Evolutionary conservation across 345 rosid species (phyloP), one percentile per base, ranked within the genome.

Genomic region (Murraya koenigii): DNA sequence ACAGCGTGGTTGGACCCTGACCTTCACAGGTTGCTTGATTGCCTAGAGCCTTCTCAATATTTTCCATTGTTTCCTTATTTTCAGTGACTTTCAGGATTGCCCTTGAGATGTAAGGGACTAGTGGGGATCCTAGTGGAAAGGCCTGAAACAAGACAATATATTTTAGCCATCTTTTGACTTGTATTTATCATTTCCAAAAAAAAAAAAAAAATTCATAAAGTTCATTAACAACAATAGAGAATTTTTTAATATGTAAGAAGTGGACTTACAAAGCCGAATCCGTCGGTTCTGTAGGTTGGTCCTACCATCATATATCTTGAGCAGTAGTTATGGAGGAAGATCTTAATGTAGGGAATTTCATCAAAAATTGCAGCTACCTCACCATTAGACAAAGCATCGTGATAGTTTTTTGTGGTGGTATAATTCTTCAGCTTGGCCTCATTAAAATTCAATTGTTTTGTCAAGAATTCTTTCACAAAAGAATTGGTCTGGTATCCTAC

Each of bases 51-150:
- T 78, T 58, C 54, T 77, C 81, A 9, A 89, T 78, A 10, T 25
- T 23, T 25, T 17, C 55, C 83, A 85, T 82, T 64, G 30, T 80
- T 0, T 35, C 61, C 19, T 62, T 78, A 25, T 81, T 72, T 77
- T 84, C 78, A 11, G 87, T 87, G 33, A 87, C 85, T 6, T 63
- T 82, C 68, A 89, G 80, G 81, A 89, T 82, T 56, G 86, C 90
- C 60, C 61, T 79, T 54, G 92, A 89, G 14, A 89, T 1, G 61
- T 83, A 87, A 0, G 92, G 86, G 3, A 80, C 80, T 66, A 36
- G 33, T 1, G 85, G 85, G 52, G 85, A 82, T 23, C 75, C 66
- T n/a, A 19, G 3, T 30, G 85, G 82, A 28, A 89, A 87, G 11
- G 85, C 92, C 87, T 87, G 67, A 13, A 39, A 23, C 4, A 62